Conservation (phyloP, 441 rosid species). For the Isatis lusitanica region DNA sequence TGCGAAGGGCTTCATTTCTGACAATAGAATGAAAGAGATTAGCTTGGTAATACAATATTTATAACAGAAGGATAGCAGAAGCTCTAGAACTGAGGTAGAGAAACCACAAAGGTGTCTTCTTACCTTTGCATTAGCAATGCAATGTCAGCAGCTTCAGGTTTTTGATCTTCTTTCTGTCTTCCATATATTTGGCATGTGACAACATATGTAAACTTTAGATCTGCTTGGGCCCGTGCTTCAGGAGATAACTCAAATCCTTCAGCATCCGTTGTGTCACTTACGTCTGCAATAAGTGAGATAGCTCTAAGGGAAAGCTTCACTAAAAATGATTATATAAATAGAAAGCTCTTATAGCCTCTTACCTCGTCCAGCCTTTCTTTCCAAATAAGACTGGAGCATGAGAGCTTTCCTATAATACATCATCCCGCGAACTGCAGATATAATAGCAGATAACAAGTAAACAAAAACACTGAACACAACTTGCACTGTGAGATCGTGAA, state of each 20-base stretch:
- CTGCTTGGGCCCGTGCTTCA: conserved; percentile 91
- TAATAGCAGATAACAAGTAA: conserved; percentile 15
- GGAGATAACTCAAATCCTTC: conserved; percentile 91
- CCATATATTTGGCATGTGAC: conserved; percentile 99
- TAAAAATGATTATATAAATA: conserved; percentile 20
- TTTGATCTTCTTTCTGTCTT: conserved; percentile 94
- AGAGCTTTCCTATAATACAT: conserved; percentile 99
- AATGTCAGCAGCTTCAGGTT: conserved; percentile 94
- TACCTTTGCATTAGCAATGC: conserved; percentile 94
- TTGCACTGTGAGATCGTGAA: conserved; percentile 2
- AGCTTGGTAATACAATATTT: conserved; percentile 14
- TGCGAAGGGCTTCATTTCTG: conserved; percentile 99
- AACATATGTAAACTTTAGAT: conserved; percentile 91
- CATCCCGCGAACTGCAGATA: conserved; percentile 95
- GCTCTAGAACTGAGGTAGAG: conserved; percentile 13
- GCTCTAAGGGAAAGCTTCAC: conserved; percentile 15
- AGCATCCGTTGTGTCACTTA: conserved; percentile 55
- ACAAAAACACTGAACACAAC: background rate
- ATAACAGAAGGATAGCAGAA: conserved; percentile 11
- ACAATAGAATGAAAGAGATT: conserved; percentile 28
- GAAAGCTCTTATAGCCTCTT: conserved; percentile 49
- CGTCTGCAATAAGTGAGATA: conserved; percentile 52
- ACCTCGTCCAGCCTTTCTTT: conserved; percentile 77
- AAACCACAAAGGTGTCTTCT: conserved; percentile 18
- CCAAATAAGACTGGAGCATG: conserved; percentile 92